Evolutionary conservation across 495 filamentous ascomycete genomes (phyloP).

Genomic region (Penicillium desertorum): DNA sequence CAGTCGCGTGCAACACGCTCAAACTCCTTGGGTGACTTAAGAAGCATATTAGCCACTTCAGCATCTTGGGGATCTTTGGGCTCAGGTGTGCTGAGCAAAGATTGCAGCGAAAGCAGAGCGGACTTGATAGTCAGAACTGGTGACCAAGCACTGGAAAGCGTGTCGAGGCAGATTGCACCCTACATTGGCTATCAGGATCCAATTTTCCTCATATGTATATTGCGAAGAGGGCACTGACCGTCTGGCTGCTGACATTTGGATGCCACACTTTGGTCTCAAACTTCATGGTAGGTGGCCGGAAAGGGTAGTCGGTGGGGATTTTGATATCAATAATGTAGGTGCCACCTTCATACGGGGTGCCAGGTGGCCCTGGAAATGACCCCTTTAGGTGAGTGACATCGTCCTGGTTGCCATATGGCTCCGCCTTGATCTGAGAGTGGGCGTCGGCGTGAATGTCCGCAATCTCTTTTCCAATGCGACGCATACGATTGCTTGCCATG

Average conservation of each 20-base stretch:
- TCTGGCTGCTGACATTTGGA: slow-evolving; percentile 94
- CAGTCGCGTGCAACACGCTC: slow-evolving; percentile 83
- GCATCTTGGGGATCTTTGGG: slow-evolving; percentile 97
- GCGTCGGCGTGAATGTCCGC: slow-evolving; percentile 78
- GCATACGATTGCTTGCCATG: slow-evolving; percentile 76
- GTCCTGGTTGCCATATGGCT: slow-evolving; percentile 59
- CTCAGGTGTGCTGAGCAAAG: slow-evolving; percentile 88
- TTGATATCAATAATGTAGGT: slow-evolving; percentile 79
- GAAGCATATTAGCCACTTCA: slow-evolving; percentile 89
- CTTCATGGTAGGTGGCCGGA: slow-evolving; percentile 87
- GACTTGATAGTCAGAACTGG: slow-evolving; percentile 96
- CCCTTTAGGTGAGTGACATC: slow-evolving; percentile 85
- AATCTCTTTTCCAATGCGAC: slow-evolving; percentile 90
- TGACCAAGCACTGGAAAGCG: slow-evolving; percentile 84
- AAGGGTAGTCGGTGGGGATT: slow-evolving; percentile 89
- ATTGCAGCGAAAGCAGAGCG: slow-evolving; percentile 87
- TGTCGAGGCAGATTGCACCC: slow-evolving; percentile 98
- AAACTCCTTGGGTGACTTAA: slow-evolving; percentile 74
- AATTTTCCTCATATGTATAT: neutral
- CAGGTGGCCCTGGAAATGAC: slow-evolving; percentile 81
- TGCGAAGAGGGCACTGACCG: slow-evolving; percentile 56
- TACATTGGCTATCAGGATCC: slow-evolving; percentile 30
- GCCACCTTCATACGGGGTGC: slow-evolving; percentile 92
- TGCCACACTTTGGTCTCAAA: slow-evolving; percentile 98
- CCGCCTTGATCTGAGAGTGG: slow-evolving; percentile 69